Base-by-base conservation (phyloP, 2,329 filamentous ascomycete genomes). In the Ascochyta clinopodiicola region DNA sequence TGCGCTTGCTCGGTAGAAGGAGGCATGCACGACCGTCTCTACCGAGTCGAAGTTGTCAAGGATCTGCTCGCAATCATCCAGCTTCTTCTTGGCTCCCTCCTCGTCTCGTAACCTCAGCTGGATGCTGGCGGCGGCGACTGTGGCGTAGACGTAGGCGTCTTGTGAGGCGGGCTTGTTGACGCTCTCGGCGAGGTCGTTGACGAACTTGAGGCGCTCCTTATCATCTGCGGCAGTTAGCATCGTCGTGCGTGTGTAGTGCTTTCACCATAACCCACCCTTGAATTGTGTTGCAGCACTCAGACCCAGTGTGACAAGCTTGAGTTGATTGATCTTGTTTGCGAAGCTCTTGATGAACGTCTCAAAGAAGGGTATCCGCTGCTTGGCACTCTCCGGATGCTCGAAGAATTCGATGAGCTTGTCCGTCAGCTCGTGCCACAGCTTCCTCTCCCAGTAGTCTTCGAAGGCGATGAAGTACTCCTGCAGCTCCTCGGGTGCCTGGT, bases 371-470 rank as follows among this genome's bases (percentile, higher is more conserved):
- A 99, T 85, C 72, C 94, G 89, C 80, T 96, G 92, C 55, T 86
- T 83, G 52, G 87, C 89, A 78, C 93, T 98, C 73, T 88, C 86
- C 39, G 90, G 84, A 68, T 91, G 81, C 71, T 88, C 88, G 81
- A 97, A 99, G 84, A 94, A 97, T 65, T 90, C 85, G 67, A 96
- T 82, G 52, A 99, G 85, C 48, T 88, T 83, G 73, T 96, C 90
- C 32, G 95, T 99, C 66, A 99, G 89, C 80, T 99, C 93, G 81
- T 99, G 95, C 95, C 95, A 99, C 79, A 99, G 85, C 81, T 97
- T 97, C 71, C 94, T 88, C 82, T 99, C 95, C 95, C 95, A 99
- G 74, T 88, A 91, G 75, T 96, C 92, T 82, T 99, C 95, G 65
- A 99, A 96, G 70, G 89, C 87, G 69, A 99, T 85, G 77, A 97